Evolutionary conservation across 106 monocot genomes (phyloP), one percentile per base, ranked within the genome.

Genomic region (Allium fistulosum): DNA sequence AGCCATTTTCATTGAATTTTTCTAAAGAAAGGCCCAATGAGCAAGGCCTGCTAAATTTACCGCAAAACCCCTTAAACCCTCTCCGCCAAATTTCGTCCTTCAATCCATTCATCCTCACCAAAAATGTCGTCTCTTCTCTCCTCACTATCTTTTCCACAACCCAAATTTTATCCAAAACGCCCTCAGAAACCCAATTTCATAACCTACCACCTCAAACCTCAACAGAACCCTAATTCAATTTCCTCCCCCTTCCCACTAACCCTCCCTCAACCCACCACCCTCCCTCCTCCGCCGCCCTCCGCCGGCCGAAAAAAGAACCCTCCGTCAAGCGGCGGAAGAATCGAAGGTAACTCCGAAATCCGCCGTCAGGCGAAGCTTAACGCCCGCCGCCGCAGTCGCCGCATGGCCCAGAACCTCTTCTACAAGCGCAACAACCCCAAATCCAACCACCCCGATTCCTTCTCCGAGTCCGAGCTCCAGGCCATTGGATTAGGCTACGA

Each of bases 401-500:
- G 80, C 18, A 63, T 83, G 46, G 63, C 84, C 15, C 82, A 93
- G 75, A 99, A 87, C 80, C 75, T 69, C 73, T 92, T 90, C 84
- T 93, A 84, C 78, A 81, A 84, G 50, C 80, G 86, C 57, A 80
- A 68, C 55, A 72, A 73, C 53, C 57, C 63, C 58, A 28, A 17
- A 63, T 15, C 64, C 50, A 82, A 82, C 62, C 67, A 82, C 26
- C 74, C 92, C 16, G 92, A 99, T 67, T 51, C 67, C 67, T 67
- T 99, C 86, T 79, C 86, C 46, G 97, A 99, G 7, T 92, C 84
- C 51, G 97, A 99, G 79, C 85, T 99, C 52, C 58, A 99, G 75
- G 84, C 84, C 84, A 83, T 93, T 58, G 97, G 93, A 15, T 76
- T 99, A 22, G 97, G 92, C 57, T 99, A 99, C 75, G 92, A 99